Conservation (phyloP, 306 rosid species). For the Ziziphus jujuba region DNA sequence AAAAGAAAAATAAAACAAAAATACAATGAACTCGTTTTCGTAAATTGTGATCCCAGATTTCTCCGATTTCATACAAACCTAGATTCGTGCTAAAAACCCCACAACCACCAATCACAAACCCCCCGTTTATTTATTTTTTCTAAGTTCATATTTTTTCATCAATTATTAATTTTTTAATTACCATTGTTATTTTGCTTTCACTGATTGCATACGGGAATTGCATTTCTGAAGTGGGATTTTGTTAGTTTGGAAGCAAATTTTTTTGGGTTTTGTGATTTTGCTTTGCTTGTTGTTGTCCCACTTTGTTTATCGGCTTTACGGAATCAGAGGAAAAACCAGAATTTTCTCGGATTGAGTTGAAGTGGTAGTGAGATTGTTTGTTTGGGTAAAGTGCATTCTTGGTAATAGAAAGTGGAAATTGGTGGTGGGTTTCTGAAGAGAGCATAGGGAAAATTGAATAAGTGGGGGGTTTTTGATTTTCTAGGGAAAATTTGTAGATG, state of each 20-base stretch:
- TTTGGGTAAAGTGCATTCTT: constrained; percentile 34
- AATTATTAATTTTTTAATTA: background rate
- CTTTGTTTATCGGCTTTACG: constrained; percentile 13
- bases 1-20: background rate
- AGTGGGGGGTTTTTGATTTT: constrained; percentile 27
- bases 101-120: constrained; percentile 32
- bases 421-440: constrained; percentile 16
- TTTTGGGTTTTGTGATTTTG: constrained; percentile 5
- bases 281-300: constrained; percentile 23
- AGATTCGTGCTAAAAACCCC: constrained; percentile 43
- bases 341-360: constrained; percentile 29
- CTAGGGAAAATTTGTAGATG: constrained; percentile 19
- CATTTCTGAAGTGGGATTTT: constrained; percentile 17
- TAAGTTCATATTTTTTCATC: background rate
- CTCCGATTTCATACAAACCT: constrained; percentile 16
- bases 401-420: constrained; percentile 16
- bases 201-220: background rate
- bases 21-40: background rate
- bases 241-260: background rate
- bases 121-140: constrained; percentile 20
- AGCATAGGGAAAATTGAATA: constrained; percentile 33
- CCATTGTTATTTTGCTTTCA: background rate
- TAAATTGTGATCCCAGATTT: constrained; percentile 52
- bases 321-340: background rate
- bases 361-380: constrained; percentile 22